Percentiles rank a stretch among this genome's conserved stretches.
Conservation (phyloP, 2,329 filamentous ascomycete species). For the Coniosporium tulheliwenetii region DNA sequence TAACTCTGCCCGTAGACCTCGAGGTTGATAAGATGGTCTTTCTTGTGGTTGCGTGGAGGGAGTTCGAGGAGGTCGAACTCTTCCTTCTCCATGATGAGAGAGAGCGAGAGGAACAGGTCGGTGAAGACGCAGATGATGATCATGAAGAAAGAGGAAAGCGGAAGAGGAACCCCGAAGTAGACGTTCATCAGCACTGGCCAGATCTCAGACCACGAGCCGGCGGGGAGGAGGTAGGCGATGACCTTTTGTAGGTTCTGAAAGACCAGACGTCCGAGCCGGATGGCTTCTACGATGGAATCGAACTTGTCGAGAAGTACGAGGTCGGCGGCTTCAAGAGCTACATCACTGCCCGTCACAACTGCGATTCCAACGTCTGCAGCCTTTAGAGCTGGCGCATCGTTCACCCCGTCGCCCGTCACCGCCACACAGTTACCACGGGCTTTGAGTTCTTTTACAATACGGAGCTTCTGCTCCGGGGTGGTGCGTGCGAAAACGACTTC, state of each 20-base stretch:
- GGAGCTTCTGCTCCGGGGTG: constrained; percentile 26
- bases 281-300: constrained; percentile 54
- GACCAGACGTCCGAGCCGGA: constrained; percentile 45
- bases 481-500: constrained; percentile 32
- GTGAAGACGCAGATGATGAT: constrained; percentile 43
- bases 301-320: constrained; percentile 55
- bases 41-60: constrained; percentile 33
- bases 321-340: constrained; percentile 46
- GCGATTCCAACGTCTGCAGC: constrained; percentile 45
- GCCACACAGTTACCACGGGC: constrained; percentile 23
- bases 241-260: constrained; percentile 11
- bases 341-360: constrained; percentile 41
- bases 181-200: constrained; percentile 42
- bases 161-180: constrained; percentile 37
- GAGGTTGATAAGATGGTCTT: constrained; percentile 36
- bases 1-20: constrained; percentile 38
- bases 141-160: constrained; percentile 38
- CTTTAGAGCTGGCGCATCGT: constrained; percentile 38
- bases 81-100: constrained; percentile 39
- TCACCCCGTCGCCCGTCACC: constrained; percentile 20
- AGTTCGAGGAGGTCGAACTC: constrained; percentile 37
- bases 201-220: constrained; percentile 40
- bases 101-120: constrained; percentile 35
- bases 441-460: constrained; percentile 25
- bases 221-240: constrained; percentile 30